phyloP scores from a whole-genome alignment of 129 eudicot genomes.

The Tagetes patula region DNA sequence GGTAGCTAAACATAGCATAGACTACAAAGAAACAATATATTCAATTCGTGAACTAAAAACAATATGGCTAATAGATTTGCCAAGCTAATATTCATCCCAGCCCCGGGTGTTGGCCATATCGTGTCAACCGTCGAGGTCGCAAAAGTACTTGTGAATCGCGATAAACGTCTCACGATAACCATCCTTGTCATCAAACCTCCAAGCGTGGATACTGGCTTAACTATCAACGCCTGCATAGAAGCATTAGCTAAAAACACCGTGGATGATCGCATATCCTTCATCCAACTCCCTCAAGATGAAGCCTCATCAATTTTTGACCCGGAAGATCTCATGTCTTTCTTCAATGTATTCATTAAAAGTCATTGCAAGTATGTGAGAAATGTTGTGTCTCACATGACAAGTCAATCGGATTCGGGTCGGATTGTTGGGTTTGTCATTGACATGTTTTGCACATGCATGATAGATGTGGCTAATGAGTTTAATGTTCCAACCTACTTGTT shows the following conservation, averaged over 20 bases:
- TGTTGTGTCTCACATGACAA: conserved; percentile 21
- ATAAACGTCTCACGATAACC: conserved; percentile 11
- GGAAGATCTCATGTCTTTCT: neutral
- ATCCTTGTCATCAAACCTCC: conserved; percentile 4
- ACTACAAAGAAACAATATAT: neutral
- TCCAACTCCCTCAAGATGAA: conserved; percentile 37
- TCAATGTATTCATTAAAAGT: conserved; percentile 20
- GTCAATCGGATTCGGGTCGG: conserved; percentile 13
- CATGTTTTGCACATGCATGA: conserved; percentile 27
- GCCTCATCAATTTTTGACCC: neutral
- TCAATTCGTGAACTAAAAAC: neutral
- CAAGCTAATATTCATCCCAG: conserved; percentile 21
- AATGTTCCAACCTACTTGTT: conserved; percentile 30
- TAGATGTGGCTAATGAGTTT: conserved; percentile 32
- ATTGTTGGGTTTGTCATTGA: conserved; percentile 29
- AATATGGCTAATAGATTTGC: conserved; percentile 11
- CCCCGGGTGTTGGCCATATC: conserved; percentile 26
- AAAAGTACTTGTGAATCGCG: conserved; percentile 23
- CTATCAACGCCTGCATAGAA: conserved; percentile 9
- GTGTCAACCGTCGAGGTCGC: conserved; percentile 21
- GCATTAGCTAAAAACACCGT: conserved; percentile 6
- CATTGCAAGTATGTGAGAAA: conserved; percentile 30
- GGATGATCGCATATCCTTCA: conserved; percentile 18
- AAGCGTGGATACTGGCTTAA: too few relatives aligned
- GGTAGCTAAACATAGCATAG: neutral